Evolutionary conservation across 352 stramenopile genomes (phyloP), one percentile per base, ranked within the genome.

Genomic region (Phytophthora multivora): DNA sequence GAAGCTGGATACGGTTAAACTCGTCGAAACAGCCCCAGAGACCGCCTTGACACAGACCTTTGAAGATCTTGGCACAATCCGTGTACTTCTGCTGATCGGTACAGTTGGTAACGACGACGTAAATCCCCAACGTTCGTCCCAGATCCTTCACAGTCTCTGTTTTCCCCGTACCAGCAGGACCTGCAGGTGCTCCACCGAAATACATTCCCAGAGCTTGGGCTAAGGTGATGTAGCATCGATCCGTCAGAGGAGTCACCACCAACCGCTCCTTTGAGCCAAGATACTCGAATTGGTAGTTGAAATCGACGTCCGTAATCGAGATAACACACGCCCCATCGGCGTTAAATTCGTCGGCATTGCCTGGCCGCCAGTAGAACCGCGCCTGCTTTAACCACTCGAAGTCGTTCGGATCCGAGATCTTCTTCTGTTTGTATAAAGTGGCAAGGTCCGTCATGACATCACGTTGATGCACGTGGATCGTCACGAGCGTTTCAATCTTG

Each of bases 381-480:
- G 95, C 96, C 71, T 99, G 97, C 69, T 99, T 99, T 42, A 99
- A 92, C 97, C 97, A 99, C 63, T 99, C 97, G 65, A 99, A 99
- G 69, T 99, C 97, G 69, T 99, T 98, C 38, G 96, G 86, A 68
- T 99, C 96, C 5, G 85, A 95, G 51, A 99, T 98, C 64, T 98
- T 98, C 71, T 99, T 99, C 48, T 95, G 86, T 59, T 97, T 95
- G 79, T 98, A 97, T 15, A 99, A 77, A 2, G 87, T 84, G 12
- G 84, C 84, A 3, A 99, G 73, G 62, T 99, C 96, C 8, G 90
- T 96, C 67, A 98, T 98, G 46, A 99, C 97, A 65, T 99, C 97
- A 40, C 94, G 87, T 68, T 99, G 97, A 53, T 99, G 97, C 15
- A 99, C 97, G 73, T 99, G 96, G 57, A 99, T 98, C 9, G 96